Evolutionary conservation across 1,284 basidiomycete genomes (phyloP).

Genomic region (Ganoderma lingzhi): DNA sequence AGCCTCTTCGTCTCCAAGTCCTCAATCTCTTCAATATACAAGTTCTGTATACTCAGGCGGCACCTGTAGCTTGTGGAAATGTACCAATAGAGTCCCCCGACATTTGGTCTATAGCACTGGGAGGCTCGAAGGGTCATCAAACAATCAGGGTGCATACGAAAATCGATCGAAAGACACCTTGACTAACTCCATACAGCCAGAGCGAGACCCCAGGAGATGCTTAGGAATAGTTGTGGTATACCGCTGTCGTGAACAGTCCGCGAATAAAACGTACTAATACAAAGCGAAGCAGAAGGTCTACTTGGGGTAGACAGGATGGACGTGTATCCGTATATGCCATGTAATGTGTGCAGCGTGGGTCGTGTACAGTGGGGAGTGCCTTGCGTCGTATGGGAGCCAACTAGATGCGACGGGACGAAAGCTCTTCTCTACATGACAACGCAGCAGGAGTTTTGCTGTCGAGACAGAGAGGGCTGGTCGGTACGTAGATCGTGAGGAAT

Average conservation of each 20-base stretch:
- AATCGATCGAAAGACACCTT: background rate
- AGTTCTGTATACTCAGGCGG: background rate
- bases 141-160: background rate
- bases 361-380: slow-evolving; percentile 15
- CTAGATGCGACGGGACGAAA: background rate
- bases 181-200: background rate
- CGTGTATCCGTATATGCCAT: background rate
- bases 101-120: background rate
- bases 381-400: background rate
- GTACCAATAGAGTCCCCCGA: background rate
- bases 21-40: background rate
- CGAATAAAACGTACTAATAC: background rate
- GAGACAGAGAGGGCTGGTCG: background rate
- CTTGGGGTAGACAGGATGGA: background rate
- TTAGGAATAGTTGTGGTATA: background rate
- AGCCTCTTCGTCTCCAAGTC: background rate
- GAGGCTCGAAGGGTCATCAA: background rate
- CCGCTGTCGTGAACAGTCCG: background rate
- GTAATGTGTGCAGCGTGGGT: slow-evolving; percentile 2
- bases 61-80: background rate
- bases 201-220: background rate
- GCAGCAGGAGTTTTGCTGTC: slow-evolving; percentile 77
- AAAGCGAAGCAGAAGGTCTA: background rate
- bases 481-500: background rate
- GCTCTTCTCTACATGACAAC: slow-evolving; percentile 48